Evolutionary conservation across 331 rosid species (phyloP), one percentile per base, ranked within the genome.

Genomic region (Acacia concinna): DNA sequence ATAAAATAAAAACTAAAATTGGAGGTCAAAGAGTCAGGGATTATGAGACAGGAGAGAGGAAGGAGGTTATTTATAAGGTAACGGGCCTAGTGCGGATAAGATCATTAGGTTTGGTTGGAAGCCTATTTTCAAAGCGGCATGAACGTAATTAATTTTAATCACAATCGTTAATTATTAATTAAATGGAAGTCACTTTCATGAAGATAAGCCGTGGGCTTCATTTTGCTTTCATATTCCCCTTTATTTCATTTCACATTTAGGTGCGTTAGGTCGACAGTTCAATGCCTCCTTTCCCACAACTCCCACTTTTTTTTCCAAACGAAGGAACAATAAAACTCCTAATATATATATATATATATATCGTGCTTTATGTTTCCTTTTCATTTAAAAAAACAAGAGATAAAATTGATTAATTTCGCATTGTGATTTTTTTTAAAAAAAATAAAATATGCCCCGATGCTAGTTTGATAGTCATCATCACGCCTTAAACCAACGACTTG

Each of bases 191-290:
- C 85, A 59, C 68, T 85, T 79, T 81, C 88, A 71, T 30, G 52
- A 80, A 75, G 84, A 84, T 83, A 20, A 79, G 71, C 68, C 49
- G 87, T 83, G 87, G 86, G 87, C 68, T 75, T 86, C 84, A 75
- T 37, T 77, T 78, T 13, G 62, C 81, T 68, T 63, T 82, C 87
- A 75, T 35, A 23, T 43, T 13, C 72, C 44, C 37, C 34, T 21
- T 47, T 25, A 40, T 73, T 69, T 81, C 6, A 73, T 73, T 69
- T 77, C 76, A 59, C 40, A 82, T 81, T 84, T 69, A 81, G 86
- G 87, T 75, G 77, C 15, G 82, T 80, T 81, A 78, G 88, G 96
- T 88, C 78, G 88, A 82, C 78, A 46, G 84, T 82, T 84, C 83
- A 81, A 80, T 82, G 71, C 90, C 66, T 27, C 66, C 66, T 56